Evolutionary conservation across 179 eudicot genomes (phyloP).

Genomic region (Spergularia azorica): DNA sequence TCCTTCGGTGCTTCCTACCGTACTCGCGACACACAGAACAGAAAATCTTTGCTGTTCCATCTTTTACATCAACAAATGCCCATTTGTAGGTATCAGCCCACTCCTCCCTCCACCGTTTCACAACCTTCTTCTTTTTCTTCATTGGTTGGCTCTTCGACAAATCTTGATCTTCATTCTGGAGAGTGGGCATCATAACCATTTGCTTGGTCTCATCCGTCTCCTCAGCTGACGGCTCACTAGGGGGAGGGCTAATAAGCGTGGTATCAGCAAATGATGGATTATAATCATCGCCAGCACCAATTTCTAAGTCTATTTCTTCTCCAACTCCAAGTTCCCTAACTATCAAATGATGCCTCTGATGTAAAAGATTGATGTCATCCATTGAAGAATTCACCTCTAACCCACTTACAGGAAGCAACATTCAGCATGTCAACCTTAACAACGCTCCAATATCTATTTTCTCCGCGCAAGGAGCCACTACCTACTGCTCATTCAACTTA

Average conservation of each 20-base stretch:
- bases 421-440: slow-evolving; percentile 59
- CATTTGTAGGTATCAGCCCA: slow-evolving; percentile 99
- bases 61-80: slow-evolving; percentile 97
- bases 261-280: slow-evolving; percentile 69
- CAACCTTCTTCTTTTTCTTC: slow-evolving; percentile 96
- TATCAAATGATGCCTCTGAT: slow-evolving; percentile 91
- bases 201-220: slow-evolving; percentile 82
- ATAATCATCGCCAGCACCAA: slow-evolving; percentile 78
- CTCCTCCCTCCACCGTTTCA: slow-evolving; percentile 98
- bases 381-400: slow-evolving; percentile 83
- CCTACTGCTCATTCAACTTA: slow-evolving; percentile 14
- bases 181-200: slow-evolving; percentile 57
- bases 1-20: slow-evolving; percentile 95
- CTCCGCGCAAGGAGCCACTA: slow-evolving; percentile 18
- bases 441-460: slow-evolving; percentile 14
- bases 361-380: slow-evolving; percentile 91
- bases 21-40: slow-evolving; percentile 96
- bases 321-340: slow-evolving; percentile 92
- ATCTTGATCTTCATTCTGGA: slow-evolving; percentile 67
- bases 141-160: slow-evolving; percentile 57
- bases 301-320: slow-evolving; percentile 96
- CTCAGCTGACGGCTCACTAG: slow-evolving; percentile 70
- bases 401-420: slow-evolving; percentile 73
- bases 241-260: slow-evolving; percentile 59
- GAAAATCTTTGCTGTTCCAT: slow-evolving; percentile 94